These are phyloP conservation scores for Bryopsis sp. DNA, from an alignment of 139 green algal species.

Conservation along the genomic window DNA sequence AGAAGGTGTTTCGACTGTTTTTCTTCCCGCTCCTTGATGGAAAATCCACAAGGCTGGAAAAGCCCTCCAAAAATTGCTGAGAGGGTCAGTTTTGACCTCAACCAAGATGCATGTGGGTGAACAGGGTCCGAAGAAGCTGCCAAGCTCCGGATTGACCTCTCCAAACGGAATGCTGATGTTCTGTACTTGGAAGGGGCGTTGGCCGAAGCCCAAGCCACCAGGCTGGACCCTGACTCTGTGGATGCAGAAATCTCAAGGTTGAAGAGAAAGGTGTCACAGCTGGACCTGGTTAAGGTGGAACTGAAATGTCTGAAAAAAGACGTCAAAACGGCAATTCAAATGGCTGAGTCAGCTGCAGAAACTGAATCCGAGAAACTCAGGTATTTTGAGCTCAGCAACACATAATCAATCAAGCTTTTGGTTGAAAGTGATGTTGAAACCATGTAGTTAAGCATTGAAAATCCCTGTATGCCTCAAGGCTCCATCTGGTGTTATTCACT, in stretches of 20 bases:
- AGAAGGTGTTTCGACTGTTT: too few relatives aligned
- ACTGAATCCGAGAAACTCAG: not conserved
- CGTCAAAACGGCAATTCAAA: not conserved
- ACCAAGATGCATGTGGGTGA: not conserved
- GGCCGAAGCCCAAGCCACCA: not conserved
- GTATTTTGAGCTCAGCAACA: not conserved
- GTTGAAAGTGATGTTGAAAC: too few relatives aligned
- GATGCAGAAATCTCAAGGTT: not conserved
- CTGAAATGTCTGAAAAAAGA: not conserved
- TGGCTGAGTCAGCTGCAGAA: not conserved
- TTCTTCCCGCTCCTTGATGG: too few relatives aligned
- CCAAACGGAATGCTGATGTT: conserved; percentile 2
- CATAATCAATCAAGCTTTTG: not conserved
- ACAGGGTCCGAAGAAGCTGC: not conserved
- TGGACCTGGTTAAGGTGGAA: not conserved
- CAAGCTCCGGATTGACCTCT: not conserved
- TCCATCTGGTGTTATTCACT: too few relatives aligned
- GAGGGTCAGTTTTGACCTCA: too few relatives aligned
- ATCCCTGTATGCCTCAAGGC: too few relatives aligned
- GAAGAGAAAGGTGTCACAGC: not conserved
- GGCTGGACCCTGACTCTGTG: not conserved
- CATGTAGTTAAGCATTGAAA: too few relatives aligned
- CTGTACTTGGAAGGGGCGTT: conserved; percentile 1
- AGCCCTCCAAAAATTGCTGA: too few relatives aligned
- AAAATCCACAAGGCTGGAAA: too few relatives aligned